These are phyloP conservation scores for Aspergillus sclerotiicarbonarius DNA, from an alignment of 495 filamentous ascomycete genomes.

Conservation along the genomic window DNA sequence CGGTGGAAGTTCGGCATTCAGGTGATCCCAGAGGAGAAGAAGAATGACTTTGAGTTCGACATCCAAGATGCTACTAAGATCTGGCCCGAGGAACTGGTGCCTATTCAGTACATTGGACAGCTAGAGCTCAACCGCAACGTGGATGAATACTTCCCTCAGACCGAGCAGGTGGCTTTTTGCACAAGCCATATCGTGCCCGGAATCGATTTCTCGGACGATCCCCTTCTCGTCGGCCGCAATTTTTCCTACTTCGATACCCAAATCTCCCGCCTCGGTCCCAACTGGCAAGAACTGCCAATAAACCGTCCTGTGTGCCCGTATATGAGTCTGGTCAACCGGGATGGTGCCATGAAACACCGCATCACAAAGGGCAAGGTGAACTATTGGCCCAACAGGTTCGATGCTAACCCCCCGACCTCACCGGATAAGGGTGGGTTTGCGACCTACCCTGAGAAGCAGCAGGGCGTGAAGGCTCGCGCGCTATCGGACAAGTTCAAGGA, in stretches of 20 bases:
- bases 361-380: conserved; percentile 72
- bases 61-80: conserved; percentile 90
- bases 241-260: conserved; percentile 91
- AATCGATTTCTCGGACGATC: conserved; percentile 84
- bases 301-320: conserved; percentile 73
- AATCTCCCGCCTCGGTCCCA: conserved; percentile 74
- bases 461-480: conserved; percentile 66
- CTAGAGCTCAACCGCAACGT: conserved; percentile 78
- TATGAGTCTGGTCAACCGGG: conserved; percentile 49
- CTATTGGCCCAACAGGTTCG: conserved; percentile 86
- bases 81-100: conserved; percentile 83
- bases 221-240: conserved; percentile 78
- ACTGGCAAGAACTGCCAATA: conserved; percentile 85
- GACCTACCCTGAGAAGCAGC: conserved; percentile 64
- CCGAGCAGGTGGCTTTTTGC: conserved; percentile 79
- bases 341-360: conserved; percentile 39
- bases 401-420: conserved; percentile 58
- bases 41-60: conserved; percentile 86
- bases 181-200: conserved; percentile 83
- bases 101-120: conserved; percentile 77
- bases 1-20: conserved; percentile 87
- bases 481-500: conserved; percentile 78
- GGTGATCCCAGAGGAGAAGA: conserved; percentile 63
- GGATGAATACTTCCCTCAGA: conserved; percentile 85
- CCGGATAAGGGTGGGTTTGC: conserved; percentile 62